Evolutionary conservation across 441 rosid species (phyloP).

Genomic region (Pelargonium exstipulatum): DNA sequence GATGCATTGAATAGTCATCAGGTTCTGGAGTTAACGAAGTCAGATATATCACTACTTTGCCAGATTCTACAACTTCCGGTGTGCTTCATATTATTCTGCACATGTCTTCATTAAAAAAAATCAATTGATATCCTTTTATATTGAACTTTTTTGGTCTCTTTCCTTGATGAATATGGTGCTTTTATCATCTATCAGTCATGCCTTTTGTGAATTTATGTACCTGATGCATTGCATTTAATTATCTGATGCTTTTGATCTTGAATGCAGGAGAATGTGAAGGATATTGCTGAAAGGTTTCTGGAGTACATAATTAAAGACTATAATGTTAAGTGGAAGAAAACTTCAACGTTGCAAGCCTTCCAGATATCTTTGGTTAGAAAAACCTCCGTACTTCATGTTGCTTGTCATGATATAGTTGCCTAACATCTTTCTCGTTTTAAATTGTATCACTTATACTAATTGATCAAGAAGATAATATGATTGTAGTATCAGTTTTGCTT

Average conservation of each 20-base stretch:
- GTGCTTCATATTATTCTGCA: constrained; percentile 19
- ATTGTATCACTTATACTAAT: not conserved
- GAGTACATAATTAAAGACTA: constrained; percentile 69
- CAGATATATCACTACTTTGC: constrained; percentile 55
- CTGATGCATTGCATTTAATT: not conserved
- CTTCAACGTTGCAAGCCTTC: constrained; percentile 66
- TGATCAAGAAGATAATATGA: not conserved
- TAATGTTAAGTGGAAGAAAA: constrained; percentile 49
- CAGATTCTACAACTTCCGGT: constrained; percentile 59
- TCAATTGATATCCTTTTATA: not conserved
- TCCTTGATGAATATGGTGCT: not conserved
- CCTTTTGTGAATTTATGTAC: not conserved
- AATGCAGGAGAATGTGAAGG: constrained; percentile 62
- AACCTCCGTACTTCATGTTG: constrained; percentile 7
- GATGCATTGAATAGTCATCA: constrained; percentile 47
- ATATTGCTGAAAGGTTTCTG: constrained; percentile 50
- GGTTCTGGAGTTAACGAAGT: constrained; percentile 51
- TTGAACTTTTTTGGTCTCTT: not conserved
- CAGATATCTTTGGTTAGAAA: constrained; percentile 72
- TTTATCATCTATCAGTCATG: not conserved
- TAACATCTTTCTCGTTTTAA: not conserved
- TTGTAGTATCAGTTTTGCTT: not conserved
- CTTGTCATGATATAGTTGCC: not conserved
- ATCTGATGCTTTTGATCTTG: constrained; percentile 14
- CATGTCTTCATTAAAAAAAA: not conserved